Percentiles rank a stretch among this genome's conserved stretches.
Conservation (phyloP, 225 moss, liverwort and hornwort species). For the Pleurozium schreberi region DNA sequence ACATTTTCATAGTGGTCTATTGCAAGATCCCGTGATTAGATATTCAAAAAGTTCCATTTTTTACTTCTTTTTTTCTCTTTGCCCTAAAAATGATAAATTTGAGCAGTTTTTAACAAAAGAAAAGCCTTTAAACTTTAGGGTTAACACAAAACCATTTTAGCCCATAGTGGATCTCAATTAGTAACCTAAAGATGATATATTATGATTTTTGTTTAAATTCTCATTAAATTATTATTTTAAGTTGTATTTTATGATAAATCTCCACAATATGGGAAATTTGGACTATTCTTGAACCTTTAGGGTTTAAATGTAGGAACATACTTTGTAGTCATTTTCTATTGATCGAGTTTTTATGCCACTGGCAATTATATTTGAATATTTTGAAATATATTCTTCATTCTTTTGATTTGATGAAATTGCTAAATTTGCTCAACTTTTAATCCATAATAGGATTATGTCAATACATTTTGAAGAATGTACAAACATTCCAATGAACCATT, state of each 20-base stretch:
- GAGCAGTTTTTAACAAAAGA: too few relatives aligned
- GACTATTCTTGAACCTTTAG: neutral
- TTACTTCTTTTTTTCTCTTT: too few relatives aligned
- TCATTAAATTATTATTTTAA: neutral
- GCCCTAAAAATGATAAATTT: too few relatives aligned
- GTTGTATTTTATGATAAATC: neutral
- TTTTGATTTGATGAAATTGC: neutral
- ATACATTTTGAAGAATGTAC: neutral
- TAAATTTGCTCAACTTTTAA: neutral
- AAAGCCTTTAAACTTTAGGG: too few relatives aligned
- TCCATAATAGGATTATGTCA: neutral
- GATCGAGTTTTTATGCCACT: fast-evolving
- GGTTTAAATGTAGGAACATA: fast-evolving
- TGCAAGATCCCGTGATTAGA: too few relatives aligned
- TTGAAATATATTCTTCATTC: neutral
- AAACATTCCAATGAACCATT: too few relatives aligned
- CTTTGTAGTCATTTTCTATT: neutral
- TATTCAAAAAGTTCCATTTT: too few relatives aligned
- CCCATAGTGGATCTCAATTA: too few relatives aligned
- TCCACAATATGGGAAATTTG: neutral
- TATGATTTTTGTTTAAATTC: neutral
- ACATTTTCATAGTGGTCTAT: too few relatives aligned
- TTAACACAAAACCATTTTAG: too few relatives aligned
- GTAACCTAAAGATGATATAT: too few relatives aligned
- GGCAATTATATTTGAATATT: neutral